A percentile compares a stretch with the other conserved stretches of the same genome.
Conservation (phyloP, 352 stramenopile genomes). For the Stramenopiles sp. region DNA sequence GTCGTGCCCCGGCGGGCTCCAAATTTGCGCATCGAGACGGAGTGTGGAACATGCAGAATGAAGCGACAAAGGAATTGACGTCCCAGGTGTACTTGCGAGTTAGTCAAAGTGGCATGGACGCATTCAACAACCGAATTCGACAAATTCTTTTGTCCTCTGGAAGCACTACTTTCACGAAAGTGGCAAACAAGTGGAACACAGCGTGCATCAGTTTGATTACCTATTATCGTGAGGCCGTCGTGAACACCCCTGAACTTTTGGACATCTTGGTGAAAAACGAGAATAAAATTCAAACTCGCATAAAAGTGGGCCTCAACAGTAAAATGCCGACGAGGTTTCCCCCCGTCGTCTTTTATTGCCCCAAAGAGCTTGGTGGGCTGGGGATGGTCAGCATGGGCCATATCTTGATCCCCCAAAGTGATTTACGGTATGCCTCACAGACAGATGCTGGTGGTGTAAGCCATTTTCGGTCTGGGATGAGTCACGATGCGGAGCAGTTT, state of each 20-base stretch:
- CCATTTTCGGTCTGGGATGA: constrained; percentile 94
- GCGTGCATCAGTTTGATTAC: constrained; percentile 84
- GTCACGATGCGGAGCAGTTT: constrained; percentile 91
- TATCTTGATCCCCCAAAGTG: constrained; percentile 95
- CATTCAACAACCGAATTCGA: constrained; percentile 97
- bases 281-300: constrained; percentile 99
- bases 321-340: constrained; percentile 98
- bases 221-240: constrained; percentile 95
- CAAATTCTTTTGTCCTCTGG: constrained; percentile 98
- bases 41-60: constrained; percentile 98
- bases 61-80: constrained; percentile 97
- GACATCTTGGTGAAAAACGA: constrained; percentile 85
- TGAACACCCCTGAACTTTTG: constrained; percentile 97
- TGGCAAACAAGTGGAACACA: constrained; percentile 97
- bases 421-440: constrained; percentile 97
- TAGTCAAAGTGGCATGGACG: constrained; percentile 79
- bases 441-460: constrained; percentile 89
- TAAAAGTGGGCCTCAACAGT: constrained; percentile 99
- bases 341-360: constrained; percentile 98
- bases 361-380: constrained; percentile 95
- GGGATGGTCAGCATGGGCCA: constrained; percentile 99
- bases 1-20: constrained; percentile 59
- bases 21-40: constrained; percentile 87
- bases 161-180: constrained; percentile 98
- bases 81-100: constrained; percentile 89